A percentile compares a stretch with the other conserved stretches of the same genome.
Conservation (phyloP, 2,329 filamentous ascomycete species). For the Fusarium euwallaceae region DNA sequence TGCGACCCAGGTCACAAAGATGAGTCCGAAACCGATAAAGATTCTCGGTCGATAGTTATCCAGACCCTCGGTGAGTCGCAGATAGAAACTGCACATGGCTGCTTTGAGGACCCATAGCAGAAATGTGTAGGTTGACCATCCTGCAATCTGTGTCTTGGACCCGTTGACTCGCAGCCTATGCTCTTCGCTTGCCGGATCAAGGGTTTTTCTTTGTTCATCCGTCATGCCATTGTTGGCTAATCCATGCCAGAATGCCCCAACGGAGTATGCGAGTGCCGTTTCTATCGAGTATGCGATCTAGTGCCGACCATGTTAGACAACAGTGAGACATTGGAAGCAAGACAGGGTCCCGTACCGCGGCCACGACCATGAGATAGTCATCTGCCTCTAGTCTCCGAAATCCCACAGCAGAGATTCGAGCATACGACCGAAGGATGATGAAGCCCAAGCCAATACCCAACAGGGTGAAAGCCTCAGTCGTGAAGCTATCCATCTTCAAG, state of each 20-base stretch:
- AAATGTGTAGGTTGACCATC: conserved; percentile 64
- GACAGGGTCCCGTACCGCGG: conserved; percentile 49
- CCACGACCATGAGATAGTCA: conserved; percentile 53
- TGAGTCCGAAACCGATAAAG: conserved; percentile 61
- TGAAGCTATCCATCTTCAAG: conserved; percentile 39
- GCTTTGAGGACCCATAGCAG: conserved; percentile 66
- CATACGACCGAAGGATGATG: conserved; percentile 54
- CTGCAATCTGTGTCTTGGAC: conserved; percentile 66
- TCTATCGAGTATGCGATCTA: conserved; percentile 65
- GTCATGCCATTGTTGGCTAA: conserved; percentile 68
- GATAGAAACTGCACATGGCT: conserved; percentile 66
- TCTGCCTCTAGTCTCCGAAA: conserved; percentile 50
- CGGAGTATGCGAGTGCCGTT: conserved; percentile 61
- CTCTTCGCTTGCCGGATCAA: conserved; percentile 58
- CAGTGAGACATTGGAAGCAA: conserved; percentile 62
- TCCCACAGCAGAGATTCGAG: conserved; percentile 51
- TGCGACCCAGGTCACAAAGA: conserved; percentile 61
- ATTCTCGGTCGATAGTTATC: conserved; percentile 46
- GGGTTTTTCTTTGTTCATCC: conserved; percentile 56
- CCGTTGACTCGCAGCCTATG: conserved; percentile 55
- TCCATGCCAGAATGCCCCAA: conserved; percentile 59
- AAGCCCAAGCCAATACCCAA: conserved; percentile 50
- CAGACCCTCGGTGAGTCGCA: conserved; percentile 57
- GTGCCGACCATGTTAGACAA: neutral
- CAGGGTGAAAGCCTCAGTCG: conserved; percentile 53